A percentile compares a stretch with the other conserved stretches of the same genome.
phyloP scores from a whole-genome alignment of 495 filamentous ascomycete species.

The Acidomyces sp. region DNA sequence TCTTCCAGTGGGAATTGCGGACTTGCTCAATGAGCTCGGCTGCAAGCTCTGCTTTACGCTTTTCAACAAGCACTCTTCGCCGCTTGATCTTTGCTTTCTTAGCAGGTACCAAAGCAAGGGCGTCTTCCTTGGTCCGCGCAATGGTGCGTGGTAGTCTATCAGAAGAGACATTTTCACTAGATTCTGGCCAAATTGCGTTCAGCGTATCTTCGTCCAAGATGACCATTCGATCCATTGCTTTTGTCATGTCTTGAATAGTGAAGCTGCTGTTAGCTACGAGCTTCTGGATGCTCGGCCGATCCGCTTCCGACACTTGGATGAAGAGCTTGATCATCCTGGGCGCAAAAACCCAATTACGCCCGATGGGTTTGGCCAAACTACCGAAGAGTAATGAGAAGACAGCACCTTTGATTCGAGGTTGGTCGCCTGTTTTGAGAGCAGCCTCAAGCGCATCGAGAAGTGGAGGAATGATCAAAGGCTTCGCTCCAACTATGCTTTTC shows the following conservation, averaged over 20 bases:
- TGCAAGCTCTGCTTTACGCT: slow-evolving; percentile 67
- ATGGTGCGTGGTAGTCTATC: slow-evolving; percentile 11
- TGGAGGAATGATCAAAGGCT: slow-evolving; percentile 76
- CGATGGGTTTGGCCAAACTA: slow-evolving; percentile 73
- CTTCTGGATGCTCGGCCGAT: slow-evolving; percentile 88
- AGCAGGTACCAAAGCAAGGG: slow-evolving; percentile 53
- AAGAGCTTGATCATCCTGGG: slow-evolving; percentile 75
- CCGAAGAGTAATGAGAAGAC: slow-evolving; percentile 83
- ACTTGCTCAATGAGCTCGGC: slow-evolving; percentile 68
- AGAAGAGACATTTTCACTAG: background rate
- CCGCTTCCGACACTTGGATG: slow-evolving; percentile 75
- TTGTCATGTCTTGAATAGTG: slow-evolving; percentile 81
- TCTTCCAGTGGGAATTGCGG: slow-evolving; percentile 83
- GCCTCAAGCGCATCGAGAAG: slow-evolving; percentile 66
- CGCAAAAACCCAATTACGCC: slow-evolving; percentile 84
- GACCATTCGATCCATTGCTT: slow-evolving; percentile 70
- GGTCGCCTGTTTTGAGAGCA: slow-evolving; percentile 70
- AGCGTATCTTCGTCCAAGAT: slow-evolving; percentile 65
- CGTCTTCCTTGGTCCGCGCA: slow-evolving; percentile 19
- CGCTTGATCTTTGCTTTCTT: slow-evolving; percentile 57
- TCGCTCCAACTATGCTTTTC: slow-evolving; percentile 77
- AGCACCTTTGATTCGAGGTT: slow-evolving; percentile 83
- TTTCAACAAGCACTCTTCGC: slow-evolving; percentile 62
- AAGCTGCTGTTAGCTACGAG: slow-evolving; percentile 70
- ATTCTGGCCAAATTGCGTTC: slow-evolving; percentile 52